Conservation (phyloP, 2,329 filamentous ascomycete genomes). For the Talaromyces atroroseus region DNA sequence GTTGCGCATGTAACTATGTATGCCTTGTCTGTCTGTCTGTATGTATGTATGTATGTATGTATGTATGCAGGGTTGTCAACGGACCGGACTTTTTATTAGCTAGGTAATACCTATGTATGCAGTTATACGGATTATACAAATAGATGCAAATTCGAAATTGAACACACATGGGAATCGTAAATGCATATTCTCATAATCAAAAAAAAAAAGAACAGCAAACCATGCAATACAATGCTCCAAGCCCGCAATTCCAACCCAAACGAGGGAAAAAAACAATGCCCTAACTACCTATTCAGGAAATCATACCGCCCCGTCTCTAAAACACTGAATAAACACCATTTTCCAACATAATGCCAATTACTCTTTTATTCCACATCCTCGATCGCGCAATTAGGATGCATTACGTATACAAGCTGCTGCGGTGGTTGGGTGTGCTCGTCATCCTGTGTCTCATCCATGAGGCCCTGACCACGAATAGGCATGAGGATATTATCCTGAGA, state of each 20-base stretch:
- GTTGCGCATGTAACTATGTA: too few relatives aligned
- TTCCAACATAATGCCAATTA: not conserved
- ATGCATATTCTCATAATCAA: not conserved
- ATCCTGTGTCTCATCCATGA: slow-evolving; percentile 67
- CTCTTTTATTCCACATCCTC: slow-evolving; percentile 45
- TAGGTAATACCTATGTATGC: too few relatives aligned
- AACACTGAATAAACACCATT: too few relatives aligned
- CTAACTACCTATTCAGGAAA: not conserved
- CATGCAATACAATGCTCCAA: not conserved
- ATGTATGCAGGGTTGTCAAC: too few relatives aligned
- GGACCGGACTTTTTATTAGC: too few relatives aligned
- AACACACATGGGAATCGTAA: not conserved
- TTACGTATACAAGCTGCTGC: slow-evolving; percentile 66
- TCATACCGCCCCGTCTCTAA: not conserved
- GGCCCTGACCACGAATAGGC: slow-evolving; percentile 70
- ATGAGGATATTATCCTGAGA: slow-evolving; percentile 55
- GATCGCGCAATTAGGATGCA: slow-evolving; percentile 90
- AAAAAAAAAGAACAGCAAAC: not conserved
- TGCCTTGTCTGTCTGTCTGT: too few relatives aligned
- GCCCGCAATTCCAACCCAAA: not conserved
- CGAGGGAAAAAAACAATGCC: not conserved
- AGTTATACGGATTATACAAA: too few relatives aligned
- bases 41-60: too few relatives aligned
- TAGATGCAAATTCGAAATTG: not conserved
- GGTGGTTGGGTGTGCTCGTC: slow-evolving; percentile 41